Evolutionary conservation across 805 yeast species (phyloP), one percentile per base, ranked within the genome.

Genomic region (Saturnispora halmiae): DNA sequence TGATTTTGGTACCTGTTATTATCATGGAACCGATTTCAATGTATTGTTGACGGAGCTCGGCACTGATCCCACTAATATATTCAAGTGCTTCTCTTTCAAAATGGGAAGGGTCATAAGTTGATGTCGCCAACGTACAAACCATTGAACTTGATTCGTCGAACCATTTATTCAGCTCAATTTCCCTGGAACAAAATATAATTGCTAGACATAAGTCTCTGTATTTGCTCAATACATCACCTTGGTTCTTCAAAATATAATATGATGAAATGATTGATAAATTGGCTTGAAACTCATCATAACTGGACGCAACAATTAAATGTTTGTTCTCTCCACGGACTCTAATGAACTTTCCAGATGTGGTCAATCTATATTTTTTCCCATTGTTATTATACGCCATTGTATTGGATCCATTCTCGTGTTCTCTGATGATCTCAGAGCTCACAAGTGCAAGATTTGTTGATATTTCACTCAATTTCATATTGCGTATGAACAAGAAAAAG

Each of bases 81-180:
- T 53, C 58, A 25, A 67, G 45, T 4, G 72, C 70, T 14, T 56
- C 59, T 6, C 53, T 49, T 27, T 53, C 52, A 3, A 44, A 41
- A 6, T 48, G 41, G 1, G 42, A 32, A 1, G 67, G 66, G 34
- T 64, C 56, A 40, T 59, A 60, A 15, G 54, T 54, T 27, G 68
- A 54, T 25, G 60, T 58, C 11, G 56, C 59, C 45, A 60, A 46
- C 31, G 60, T 55, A 10, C 65, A 58, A 10, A 72, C 68, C 31
- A 67, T 63, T 41, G 65, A 64, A 43, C 65, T 70, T 31, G 61
- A 60, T 45, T 70, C 75, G 18, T 47, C 52, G 43, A 63, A 70
- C 79, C 78, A 73, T 40, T 55, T 55, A 41, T 71, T 66, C 20
- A 55, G 44, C 48, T 73, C 79, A 31, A 73, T 58, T 40, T 67